Base-by-base conservation (phyloP, 1,139 yeast genomes). In the Saccharomycopsis hybrid region DNA sequence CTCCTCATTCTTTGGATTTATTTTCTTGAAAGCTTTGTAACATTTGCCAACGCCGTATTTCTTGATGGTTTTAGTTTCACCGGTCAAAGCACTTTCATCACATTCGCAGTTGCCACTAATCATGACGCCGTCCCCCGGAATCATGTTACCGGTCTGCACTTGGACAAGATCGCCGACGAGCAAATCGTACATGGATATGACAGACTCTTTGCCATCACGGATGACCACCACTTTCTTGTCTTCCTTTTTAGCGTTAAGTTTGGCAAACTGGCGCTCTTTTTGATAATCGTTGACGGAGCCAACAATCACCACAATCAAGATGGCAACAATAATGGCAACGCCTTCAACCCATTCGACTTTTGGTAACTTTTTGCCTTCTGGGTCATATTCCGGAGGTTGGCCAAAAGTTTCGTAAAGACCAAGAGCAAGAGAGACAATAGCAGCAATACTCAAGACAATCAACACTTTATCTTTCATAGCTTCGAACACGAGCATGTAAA, bases 341-440 rank as follows among this genome's bases (percentile, higher is more conserved):
- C 99, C 99, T 70, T 92, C 99, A 46, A 94, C 96, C 97, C 97
- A 89, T 62, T 89, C 95, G 30, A 90, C 92, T 59, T 80, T 78
- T 18, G 96, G 96, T 50, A 82, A 63, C 24, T 78, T 71, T 28
- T 77, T 71, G 28, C 96, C 95, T 58, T 87, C 86, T 9, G 77
- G 82, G 63, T 90, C 97, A 60, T 77, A 76, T 60, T 79, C 79
- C 0, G 89, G 73, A 0, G 83, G 89, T 58, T 85, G 86, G 41
- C 95, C 96, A 67, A 89, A 84, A 1, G 96, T 83, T 67, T 92
- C 95, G 65, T 94, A 94, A 25, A 92, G 70, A 0, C 98, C 99
- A 51, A 94, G 71, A 0, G 95, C 94, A 48, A 94, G 74, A 0
- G 97, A 89, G 1, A 94, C 77, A 4, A 88, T 70, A 1, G 98